Conservation (phyloP, 176 grass and related monocot species). For the Guadua angustifolia region DNA sequence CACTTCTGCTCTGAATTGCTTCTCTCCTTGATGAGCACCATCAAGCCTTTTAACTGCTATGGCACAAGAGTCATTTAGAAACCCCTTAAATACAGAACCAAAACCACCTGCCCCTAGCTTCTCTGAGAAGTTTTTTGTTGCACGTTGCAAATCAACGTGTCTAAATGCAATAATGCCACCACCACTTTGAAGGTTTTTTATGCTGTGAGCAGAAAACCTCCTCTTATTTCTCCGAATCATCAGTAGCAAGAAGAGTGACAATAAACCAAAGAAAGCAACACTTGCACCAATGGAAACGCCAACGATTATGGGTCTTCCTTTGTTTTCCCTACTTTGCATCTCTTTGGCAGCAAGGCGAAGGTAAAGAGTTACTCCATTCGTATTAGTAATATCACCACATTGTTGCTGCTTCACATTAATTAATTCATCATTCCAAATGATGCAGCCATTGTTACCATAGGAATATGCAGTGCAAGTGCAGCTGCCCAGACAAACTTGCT, state of each 20-base stretch:
- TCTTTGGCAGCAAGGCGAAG: conserved; percentile 60
- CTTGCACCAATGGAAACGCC: background rate
- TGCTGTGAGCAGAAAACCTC: background rate
- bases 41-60: conserved; percentile 74
- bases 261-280: too few relatives aligned
- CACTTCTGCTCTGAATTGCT: conserved; percentile 64
- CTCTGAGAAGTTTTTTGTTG: conserved; percentile 67
- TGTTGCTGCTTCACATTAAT: conserved; percentile 46
- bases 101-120: conserved; percentile 64
- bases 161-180: conserved; percentile 38
- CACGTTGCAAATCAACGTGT: conserved; percentile 45
- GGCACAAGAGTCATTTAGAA: conserved; percentile 38
- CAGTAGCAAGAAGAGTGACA: background rate
- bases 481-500: conserved; percentile 39
- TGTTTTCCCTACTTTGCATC: conserved; percentile 2
- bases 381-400: background rate
- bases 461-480: conserved; percentile 63
- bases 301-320: conserved; percentile 2
- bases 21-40: conserved; percentile 57
- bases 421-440: conserved; percentile 45
- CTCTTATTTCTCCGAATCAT: conserved; percentile 15
- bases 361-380: conserved; percentile 41
- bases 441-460: conserved; percentile 21
- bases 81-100: conserved; percentile 71
- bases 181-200: conserved; percentile 22